A percentile compares a stretch with the other conserved stretches of the same genome.
Conservation (phyloP, 2,329 filamentous ascomycete species). For the Nigrospora oryzae region DNA sequence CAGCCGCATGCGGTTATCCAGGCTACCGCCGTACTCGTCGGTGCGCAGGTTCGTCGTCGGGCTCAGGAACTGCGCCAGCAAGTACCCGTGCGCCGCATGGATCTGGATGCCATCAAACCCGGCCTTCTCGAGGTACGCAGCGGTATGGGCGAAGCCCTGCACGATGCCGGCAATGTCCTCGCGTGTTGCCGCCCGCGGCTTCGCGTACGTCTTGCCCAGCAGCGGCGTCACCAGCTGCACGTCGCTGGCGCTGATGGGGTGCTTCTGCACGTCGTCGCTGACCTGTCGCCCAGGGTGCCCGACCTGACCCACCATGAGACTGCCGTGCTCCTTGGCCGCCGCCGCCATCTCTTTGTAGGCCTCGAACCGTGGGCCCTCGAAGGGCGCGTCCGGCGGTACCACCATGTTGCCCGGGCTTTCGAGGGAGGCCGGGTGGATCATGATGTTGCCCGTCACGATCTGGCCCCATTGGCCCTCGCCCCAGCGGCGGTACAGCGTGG, state of each 20-base stretch:
- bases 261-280: slow-evolving; percentile 17
- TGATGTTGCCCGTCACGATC: slow-evolving; percentile 55
- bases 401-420: slow-evolving; percentile 50
- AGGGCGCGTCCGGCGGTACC: slow-evolving; percentile 42
- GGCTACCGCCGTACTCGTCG: slow-evolving; percentile 37
- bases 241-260: slow-evolving; percentile 32
- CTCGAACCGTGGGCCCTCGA: slow-evolving; percentile 48
- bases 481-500: slow-evolving; percentile 53
- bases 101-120: slow-evolving; percentile 48
- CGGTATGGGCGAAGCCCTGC: slow-evolving; percentile 28
- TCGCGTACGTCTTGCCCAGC: slow-evolving; percentile 24
- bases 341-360: slow-evolving; percentile 48
- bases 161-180: slow-evolving; percentile 49
- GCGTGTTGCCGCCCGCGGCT: slow-evolving; percentile 42
- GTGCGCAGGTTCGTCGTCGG: slow-evolving; percentile 39
- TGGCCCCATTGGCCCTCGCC: slow-evolving; percentile 48
- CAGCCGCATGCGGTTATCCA: slow-evolving; percentile 36
- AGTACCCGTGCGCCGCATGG: slow-evolving; percentile 46
- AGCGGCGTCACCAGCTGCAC: slow-evolving; percentile 19
- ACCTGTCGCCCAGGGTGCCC: slow-evolving; percentile 54
- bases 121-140: slow-evolving; percentile 52
- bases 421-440: slow-evolving; percentile 52
- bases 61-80: slow-evolving; percentile 44
- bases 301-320: slow-evolving; percentile 52
- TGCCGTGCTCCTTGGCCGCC: slow-evolving; percentile 47